These are phyloP conservation scores for Microbotryum silenes-acaulis DNA, from an alignment of 1,284 basidiomycete genomes.

Conservation along the genomic window DNA sequence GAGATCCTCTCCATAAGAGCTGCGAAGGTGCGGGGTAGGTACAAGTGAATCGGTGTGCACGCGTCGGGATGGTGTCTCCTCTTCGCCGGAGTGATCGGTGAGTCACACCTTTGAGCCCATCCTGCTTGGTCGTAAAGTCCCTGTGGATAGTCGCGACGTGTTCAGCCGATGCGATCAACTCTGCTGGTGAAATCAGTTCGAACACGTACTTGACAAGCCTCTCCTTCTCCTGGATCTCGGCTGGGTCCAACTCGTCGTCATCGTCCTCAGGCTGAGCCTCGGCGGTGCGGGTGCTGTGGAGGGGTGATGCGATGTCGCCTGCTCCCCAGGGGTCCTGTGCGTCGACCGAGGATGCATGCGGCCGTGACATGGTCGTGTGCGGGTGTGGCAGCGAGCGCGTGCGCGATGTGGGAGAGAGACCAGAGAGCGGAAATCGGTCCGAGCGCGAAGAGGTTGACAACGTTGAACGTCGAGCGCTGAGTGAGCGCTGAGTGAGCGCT, in stretches of 20 bases:
- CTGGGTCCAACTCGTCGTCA: constrained; percentile 6
- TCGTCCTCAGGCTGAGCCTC: not conserved
- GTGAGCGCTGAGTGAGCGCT: too few relatives aligned
- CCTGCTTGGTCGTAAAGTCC: constrained; percentile 22
- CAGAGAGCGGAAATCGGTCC: too few relatives aligned
- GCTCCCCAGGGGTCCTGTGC: constrained; percentile 21
- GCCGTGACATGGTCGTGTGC: constrained; percentile 4
- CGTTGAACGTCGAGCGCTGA: too few relatives aligned
- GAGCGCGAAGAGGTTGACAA: too few relatives aligned
- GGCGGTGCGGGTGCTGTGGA: too few relatives aligned
- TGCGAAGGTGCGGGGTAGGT: constrained; percentile 36
- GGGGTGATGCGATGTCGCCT: not conserved
- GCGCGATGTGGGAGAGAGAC: too few relatives aligned
- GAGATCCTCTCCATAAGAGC: constrained; percentile 61
- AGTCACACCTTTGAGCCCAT: constrained; percentile 19
- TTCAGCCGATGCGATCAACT: too few relatives aligned
- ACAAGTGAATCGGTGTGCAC: not conserved
- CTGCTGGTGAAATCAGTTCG: too few relatives aligned
- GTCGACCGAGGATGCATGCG: constrained; percentile 18
- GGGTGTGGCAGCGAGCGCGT: too few relatives aligned
- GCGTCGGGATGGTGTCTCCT: not conserved
- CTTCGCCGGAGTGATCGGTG: not conserved
- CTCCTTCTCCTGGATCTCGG: constrained; percentile 21
- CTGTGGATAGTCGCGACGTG: not conserved
- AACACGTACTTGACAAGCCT: constrained; percentile 13